phyloP scores from a whole-genome alignment of 495 filamentous ascomycete genomes.

The Lindgomyces ingoldianus region DNA sequence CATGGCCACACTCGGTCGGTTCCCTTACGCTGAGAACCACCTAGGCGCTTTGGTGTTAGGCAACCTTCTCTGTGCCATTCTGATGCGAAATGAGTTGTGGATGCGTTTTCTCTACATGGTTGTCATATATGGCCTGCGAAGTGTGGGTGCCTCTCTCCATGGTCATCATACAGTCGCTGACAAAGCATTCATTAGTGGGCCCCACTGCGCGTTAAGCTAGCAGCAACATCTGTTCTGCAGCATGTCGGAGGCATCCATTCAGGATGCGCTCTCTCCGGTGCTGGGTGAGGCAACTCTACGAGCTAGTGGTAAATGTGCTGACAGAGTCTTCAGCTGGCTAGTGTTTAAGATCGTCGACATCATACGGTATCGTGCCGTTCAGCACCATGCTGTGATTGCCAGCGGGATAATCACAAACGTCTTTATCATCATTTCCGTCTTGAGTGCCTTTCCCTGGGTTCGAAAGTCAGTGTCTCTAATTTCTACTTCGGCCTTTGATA shows the following conservation, averaged over 20 bases:
- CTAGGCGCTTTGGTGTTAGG: slow-evolving; percentile 50
- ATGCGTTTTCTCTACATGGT: slow-evolving; percentile 47
- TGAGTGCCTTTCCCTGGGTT: slow-evolving; percentile 52
- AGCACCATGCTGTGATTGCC: slow-evolving; percentile 44
- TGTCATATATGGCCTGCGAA: slow-evolving; percentile 48
- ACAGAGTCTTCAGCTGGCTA: slow-evolving; percentile 43
- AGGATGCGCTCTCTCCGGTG: slow-evolving; percentile 50
- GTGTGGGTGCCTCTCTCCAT: slow-evolving; percentile 39
- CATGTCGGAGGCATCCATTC: slow-evolving; percentile 53
- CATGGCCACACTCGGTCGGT: slow-evolving; percentile 43
- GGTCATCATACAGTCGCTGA: slow-evolving; percentile 21
- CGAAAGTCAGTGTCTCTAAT: slow-evolving; percentile 45
- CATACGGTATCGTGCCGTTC: slow-evolving; percentile 40
- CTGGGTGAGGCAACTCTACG: slow-evolving; percentile 40
- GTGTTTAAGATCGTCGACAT: slow-evolving; percentile 51
- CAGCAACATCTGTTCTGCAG: slow-evolving; percentile 48
- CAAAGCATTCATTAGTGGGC: slow-evolving; percentile 44
- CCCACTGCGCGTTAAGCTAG: slow-evolving; percentile 46
- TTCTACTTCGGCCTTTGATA: not conserved
- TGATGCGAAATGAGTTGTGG: slow-evolving; percentile 51
- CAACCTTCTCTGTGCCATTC: slow-evolving; percentile 48
- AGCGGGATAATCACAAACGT: slow-evolving; percentile 50
- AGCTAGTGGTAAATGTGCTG: not conserved
- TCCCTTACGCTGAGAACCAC: slow-evolving; percentile 49
- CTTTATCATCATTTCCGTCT: slow-evolving; percentile 48